Base-by-base conservation (phyloP, 2,329 filamentous ascomycete species). In the Penicillium digitatum region DNA sequence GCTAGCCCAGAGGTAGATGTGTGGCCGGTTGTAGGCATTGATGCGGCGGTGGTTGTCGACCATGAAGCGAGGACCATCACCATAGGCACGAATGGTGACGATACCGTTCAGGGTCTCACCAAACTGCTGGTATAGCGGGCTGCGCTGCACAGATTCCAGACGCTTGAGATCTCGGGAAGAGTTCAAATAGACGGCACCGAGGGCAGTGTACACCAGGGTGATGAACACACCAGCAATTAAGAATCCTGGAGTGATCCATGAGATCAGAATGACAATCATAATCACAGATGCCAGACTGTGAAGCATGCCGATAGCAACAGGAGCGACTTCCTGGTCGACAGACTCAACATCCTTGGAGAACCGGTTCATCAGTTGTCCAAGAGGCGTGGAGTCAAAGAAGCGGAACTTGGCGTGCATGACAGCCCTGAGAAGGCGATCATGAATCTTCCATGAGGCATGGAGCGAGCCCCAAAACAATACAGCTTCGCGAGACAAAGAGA, bases 261-360 rank as follows among this genome's bases (percentile, higher is more conserved):
- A 89, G 61, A 99, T 97, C 48, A 99, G 76, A 11, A 88, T 81
- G 35, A 97, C 85, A 9, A 95, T 96, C 53, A 95, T 92, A 35
- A 94, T 69, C 42, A 97, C 83, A 2, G 83, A 84, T 16, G 82
- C 83, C 48, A 87, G 69, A 66, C 84, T 86, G 68, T 87, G 84
- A 18, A 87, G 77, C 61, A 87, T 83, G 47, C 85, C 85, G 63
- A 97, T 92, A 22, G 94, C 93, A 38, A 95, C 86, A 2, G 92
- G 90, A 0, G 94, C 92, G 55, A 99, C 89, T 72, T 99, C 94
- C 71, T 99, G 94, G 64, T 99, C 94, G 20, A 99, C 82, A 11
- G 91, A 86, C 72, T 99, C 92, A 14, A 99, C 83, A 71, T 99
- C 94, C 74, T 97, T 97, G 71, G 93, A 97, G 76, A 99, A 99